phyloP scores from a whole-genome alignment of 768 basidiomycete species.

The Russula lepida region DNA sequence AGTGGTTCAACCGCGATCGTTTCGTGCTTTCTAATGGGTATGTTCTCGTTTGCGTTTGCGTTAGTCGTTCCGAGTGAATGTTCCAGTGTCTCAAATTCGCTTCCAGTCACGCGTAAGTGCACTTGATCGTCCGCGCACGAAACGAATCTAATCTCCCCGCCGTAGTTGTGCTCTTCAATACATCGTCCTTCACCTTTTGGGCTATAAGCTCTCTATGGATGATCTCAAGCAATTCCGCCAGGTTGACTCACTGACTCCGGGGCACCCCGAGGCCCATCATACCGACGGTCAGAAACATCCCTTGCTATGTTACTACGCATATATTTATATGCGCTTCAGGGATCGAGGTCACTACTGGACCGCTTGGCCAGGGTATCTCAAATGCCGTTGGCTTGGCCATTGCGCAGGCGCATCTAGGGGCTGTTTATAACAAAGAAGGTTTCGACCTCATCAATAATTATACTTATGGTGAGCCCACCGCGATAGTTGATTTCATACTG shows the following conservation, averaged over 20 bases:
- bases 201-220: conserved; percentile 86
- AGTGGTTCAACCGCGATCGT: conserved; percentile 95
- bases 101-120: conserved; percentile 64
- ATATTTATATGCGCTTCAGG: conserved; percentile 31
- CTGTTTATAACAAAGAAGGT: conserved; percentile 81
- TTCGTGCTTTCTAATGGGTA: conserved; percentile 95
- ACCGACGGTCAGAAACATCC: conserved; percentile 42
- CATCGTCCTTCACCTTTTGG: conserved; percentile 81
- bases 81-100: conserved; percentile 12
- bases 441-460: conserved; percentile 79
- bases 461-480: conserved; percentile 63
- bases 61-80: not conserved
- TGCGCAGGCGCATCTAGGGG: conserved; percentile 83
- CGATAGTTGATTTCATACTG: conserved; percentile 2
- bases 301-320: conserved; percentile 7
- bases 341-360: conserved; percentile 91
- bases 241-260: conserved; percentile 81
- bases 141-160: not conserved
- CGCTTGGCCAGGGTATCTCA: conserved; percentile 90
- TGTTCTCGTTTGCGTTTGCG: conserved; percentile 25
- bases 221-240: conserved; percentile 94
- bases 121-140: not conserved
- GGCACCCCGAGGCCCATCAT: conserved; percentile 77
- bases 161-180: conserved; percentile 88
- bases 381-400: conserved; percentile 93